Base-by-base conservation (phyloP, 805 yeast genomes). In the Teunomyces funiuensis region DNA sequence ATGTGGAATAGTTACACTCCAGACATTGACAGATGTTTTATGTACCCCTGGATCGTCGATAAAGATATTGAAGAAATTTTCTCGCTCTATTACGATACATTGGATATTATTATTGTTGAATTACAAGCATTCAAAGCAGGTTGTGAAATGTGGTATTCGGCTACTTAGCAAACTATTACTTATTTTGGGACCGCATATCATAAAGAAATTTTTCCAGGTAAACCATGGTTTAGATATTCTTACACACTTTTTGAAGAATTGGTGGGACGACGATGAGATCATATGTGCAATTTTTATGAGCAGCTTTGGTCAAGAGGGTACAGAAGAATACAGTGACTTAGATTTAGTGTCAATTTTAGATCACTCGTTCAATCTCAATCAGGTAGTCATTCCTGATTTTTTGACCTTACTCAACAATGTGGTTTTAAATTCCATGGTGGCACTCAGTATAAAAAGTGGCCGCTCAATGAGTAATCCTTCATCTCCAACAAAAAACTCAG, bases 61-160 rank as follows among this genome's bases (percentile, higher is more conserved):
- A 5, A 69, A 66, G 43, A 61, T 57, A 33, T 61, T 66, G 57
- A 76, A 60, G 55, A 74, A 60, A 51, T 72, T 61, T 51, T 74
- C 71, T 2, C 73, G 80, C 34, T 67, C 83, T 0, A 68, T 86
- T 2, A 76, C 87, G 1, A 70, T 82, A 5, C 84, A 83, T 53
- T 82, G 90, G 85, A 64, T 77, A 2, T 53, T 85, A 7, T 61
- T 85, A 8, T 55, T 85, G 10, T 54, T 85, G 9, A 61, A 76
- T 19, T 58, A 49, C 39, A 69, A 41, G n/a, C 39, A 50, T 27
- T 44, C 70, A 39, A 46, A 67, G 22, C 55, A 63, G 36, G 73
- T 74, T 3, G 65, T 65, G 3, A 53, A 57, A 20, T 52, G 69
- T 44, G 73, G 75, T 0, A 47, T 77, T 45, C 14, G 64, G n/a